Conservation (phyloP, 108 stramenopile genomes). For the Skeletonema potamos region DNA sequence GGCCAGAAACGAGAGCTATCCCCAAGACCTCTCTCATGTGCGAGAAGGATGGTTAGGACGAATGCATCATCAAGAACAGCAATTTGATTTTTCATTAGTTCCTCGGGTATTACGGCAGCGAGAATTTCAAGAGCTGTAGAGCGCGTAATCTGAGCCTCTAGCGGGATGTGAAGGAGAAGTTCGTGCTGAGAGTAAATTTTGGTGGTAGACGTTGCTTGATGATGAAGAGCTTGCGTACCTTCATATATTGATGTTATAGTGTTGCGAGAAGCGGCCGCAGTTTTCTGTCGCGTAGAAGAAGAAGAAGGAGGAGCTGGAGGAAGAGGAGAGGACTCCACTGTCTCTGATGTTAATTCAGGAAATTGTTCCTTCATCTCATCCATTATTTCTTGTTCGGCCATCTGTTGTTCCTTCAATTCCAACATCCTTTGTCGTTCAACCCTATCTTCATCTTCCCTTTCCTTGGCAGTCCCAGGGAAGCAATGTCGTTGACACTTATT, state of each 20-base stretch:
- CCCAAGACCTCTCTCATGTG: slow-evolving; percentile 74
- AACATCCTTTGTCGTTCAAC: background rate
- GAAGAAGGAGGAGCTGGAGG: background rate
- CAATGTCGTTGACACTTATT: slow-evolving; percentile 71
- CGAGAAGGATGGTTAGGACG: slow-evolving; percentile 62
- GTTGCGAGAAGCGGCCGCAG: background rate
- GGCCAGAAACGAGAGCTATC: slow-evolving; percentile 64
- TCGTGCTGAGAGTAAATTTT: slow-evolving; percentile 51
- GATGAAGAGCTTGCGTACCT: slow-evolving; percentile 13
- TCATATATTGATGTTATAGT: slow-evolving; percentile 9
- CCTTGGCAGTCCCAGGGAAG: slow-evolving; percentile 59
- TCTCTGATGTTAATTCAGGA: slow-evolving; percentile 9
- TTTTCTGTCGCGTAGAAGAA: background rate
- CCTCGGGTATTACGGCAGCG: slow-evolving; percentile 53
- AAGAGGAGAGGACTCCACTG: no score
- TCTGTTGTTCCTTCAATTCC: slow-evolving; percentile 5
- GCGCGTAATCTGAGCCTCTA: slow-evolving; percentile 81
- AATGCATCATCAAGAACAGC: slow-evolving; percentile 76
- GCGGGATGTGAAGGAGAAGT: slow-evolving; percentile 67
- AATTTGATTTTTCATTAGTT: slow-evolving; percentile 21
- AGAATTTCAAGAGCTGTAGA: slow-evolving; percentile 64
- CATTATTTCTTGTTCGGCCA: slow-evolving; percentile 19
- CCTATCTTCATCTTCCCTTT: slow-evolving; percentile 29
- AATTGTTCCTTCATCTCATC: slow-evolving; percentile 22
- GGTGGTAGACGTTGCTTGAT: slow-evolving; percentile 16